phyloP scores from a whole-genome alignment of 108 stramenopile genomes.

The Aurantiochytrium sp. region DNA sequence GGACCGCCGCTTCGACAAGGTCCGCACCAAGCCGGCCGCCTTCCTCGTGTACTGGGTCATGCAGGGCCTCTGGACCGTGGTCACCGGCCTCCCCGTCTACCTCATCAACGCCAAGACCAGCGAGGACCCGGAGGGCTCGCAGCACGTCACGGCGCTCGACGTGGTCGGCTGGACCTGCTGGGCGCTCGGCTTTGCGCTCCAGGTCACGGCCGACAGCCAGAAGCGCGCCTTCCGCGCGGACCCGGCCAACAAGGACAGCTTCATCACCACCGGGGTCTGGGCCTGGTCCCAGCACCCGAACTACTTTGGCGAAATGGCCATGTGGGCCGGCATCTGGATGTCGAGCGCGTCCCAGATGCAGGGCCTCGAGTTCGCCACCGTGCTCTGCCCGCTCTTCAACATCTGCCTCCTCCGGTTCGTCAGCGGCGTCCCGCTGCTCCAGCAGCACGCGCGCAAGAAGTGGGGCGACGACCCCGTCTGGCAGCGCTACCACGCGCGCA shows the following conservation, averaged over 20 bases:
- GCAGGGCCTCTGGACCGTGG: neutral
- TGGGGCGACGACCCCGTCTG: neutral
- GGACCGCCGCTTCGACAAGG: slow-evolving; percentile 7
- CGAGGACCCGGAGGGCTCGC: neutral
- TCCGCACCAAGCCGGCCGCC: neutral
- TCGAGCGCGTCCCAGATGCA: neutral
- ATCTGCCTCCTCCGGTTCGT: neutral
- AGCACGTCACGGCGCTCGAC: neutral
- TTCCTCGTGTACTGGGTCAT: slow-evolving; percentile 22
- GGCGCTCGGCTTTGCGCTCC: neutral
- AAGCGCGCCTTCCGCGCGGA: neutral
- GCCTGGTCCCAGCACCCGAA: slow-evolving; percentile 25
- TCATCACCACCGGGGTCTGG: neutral
- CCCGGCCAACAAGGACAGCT: slow-evolving; percentile 10
- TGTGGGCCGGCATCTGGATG: neutral
- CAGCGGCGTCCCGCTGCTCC: neutral
- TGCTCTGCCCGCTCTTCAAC: slow-evolving; percentile 26
- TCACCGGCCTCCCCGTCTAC: slow-evolving; percentile 1
- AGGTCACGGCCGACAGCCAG: neutral
- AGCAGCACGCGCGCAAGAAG: neutral
- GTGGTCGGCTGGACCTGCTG: neutral
- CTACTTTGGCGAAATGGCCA: slow-evolving; percentile 26
- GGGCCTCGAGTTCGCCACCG: neutral
- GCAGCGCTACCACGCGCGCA: neutral
- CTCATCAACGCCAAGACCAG: neutral